phyloP scores from a whole-genome alignment of 139 green algal genomes.

The Tetradesmus lagerheimii region DNA sequence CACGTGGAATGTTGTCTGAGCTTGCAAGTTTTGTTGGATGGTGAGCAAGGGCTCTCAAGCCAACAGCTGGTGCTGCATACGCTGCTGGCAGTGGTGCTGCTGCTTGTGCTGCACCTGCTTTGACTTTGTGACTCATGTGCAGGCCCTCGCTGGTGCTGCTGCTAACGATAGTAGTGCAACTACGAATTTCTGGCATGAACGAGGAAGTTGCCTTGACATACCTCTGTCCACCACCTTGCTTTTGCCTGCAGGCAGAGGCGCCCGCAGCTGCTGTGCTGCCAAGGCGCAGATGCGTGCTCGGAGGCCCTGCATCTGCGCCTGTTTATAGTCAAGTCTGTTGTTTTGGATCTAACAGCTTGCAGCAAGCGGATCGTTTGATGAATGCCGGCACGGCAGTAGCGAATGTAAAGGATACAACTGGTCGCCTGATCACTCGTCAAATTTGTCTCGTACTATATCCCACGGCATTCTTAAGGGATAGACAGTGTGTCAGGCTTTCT shows the following conservation, averaged over 20 bases:
- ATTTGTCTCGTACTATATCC: not conserved
- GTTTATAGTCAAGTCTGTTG: not conserved
- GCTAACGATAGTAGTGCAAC: not conserved
- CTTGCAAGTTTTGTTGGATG: not conserved
- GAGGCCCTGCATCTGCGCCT: conserved; percentile 43
- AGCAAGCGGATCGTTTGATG: not conserved
- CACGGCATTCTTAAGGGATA: not conserved
- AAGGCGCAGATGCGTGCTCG: conserved; percentile 54
- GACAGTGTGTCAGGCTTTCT: not conserved
- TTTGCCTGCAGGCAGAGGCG: conserved; percentile 49
- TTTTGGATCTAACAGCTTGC: not conserved
- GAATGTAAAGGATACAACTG: not conserved
- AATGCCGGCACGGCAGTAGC: not conserved
- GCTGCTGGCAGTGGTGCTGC: not conserved
- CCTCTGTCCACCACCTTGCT: conserved; percentile 58
- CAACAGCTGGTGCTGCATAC: not conserved
- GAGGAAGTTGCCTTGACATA: not conserved
- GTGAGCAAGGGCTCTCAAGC: too few species aligned
- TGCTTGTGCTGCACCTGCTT: not conserved
- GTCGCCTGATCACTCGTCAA: not conserved
- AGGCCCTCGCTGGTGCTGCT: not conserved
- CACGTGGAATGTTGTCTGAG: not conserved
- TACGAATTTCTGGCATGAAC: not conserved
- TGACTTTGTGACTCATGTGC: not conserved
- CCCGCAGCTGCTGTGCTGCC: conserved; percentile 51